Percentiles rank a stretch among this genome's conserved stretches.
Conservation (phyloP, 1,139 yeast species). For the Nakaseomyces uthaithaninus region DNA sequence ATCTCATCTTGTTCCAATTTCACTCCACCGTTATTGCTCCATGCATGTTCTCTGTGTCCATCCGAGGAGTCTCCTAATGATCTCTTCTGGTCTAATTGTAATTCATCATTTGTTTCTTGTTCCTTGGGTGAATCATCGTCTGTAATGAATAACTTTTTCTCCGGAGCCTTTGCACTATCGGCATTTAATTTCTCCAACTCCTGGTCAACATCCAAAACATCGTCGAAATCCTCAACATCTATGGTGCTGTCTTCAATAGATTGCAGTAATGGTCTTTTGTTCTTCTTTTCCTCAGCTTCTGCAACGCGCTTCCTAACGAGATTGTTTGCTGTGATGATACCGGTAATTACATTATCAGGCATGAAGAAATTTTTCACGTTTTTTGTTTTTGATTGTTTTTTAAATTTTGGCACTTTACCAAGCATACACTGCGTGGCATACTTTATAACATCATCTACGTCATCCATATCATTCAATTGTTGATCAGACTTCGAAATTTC, state of each 20-base stretch:
- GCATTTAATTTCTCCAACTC: neutral
- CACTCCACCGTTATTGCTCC: neutral
- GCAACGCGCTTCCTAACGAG: slow-evolving; percentile 35
- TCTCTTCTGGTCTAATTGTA: no score
- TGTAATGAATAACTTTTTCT: neutral
- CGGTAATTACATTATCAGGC: slow-evolving; percentile 73
- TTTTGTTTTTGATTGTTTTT: slow-evolving; percentile 18
- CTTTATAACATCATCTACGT: slow-evolving; percentile 62
- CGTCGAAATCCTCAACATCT: slow-evolving; percentile 1
- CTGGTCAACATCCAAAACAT: slow-evolving; percentile 3
- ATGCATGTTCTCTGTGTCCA: neutral
- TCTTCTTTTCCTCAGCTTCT: slow-evolving; percentile 7
- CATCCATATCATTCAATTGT: slow-evolving; percentile 46
- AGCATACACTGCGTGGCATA: slow-evolving; percentile 44
- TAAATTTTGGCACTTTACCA: slow-evolving; percentile 25
- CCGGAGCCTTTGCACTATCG: neutral
- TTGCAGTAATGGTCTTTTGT: slow-evolving; percentile 8
- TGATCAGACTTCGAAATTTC: slow-evolving; percentile 64
- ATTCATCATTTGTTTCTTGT: neutral
- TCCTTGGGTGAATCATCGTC: neutral
- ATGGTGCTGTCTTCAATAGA: slow-evolving; percentile 3
- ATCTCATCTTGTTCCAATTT: neutral
- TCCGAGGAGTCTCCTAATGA: no score
- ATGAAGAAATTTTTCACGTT: slow-evolving; percentile 48
- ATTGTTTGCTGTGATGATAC: slow-evolving; percentile 52